Evolutionary conservation across 2,329 filamentous ascomycete genomes (phyloP).

Genomic region (Coniochaeta sp.): DNA sequence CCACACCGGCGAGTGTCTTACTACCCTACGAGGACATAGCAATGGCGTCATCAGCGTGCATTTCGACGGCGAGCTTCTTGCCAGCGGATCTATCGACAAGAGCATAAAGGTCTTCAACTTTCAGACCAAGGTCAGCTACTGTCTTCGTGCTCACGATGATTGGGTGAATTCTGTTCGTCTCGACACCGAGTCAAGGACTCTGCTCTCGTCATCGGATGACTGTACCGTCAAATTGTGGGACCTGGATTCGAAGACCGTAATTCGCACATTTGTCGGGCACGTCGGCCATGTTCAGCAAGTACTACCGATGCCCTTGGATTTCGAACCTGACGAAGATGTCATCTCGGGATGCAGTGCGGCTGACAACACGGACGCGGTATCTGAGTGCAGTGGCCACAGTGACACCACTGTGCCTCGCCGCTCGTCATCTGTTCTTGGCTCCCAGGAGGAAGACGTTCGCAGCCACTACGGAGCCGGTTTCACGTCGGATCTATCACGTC

Average conservation of each 20-base stretch:
- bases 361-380: constrained; percentile 46
- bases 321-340: constrained; percentile 71
- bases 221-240: constrained; percentile 90
- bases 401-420: constrained; percentile 8
- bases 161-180: constrained; percentile 97
- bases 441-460: constrained; percentile 34
- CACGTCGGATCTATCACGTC: constrained; percentile 50
- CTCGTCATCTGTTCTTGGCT: constrained; percentile 3
- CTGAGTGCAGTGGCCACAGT: constrained; percentile 31
- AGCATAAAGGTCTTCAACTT: constrained; percentile 93
- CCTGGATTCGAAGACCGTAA: constrained; percentile 72
- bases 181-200: constrained; percentile 71
- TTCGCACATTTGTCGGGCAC: constrained; percentile 75
- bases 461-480: constrained; percentile 56
- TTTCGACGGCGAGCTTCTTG: constrained; percentile 76
- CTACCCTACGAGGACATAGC: constrained; percentile 70
- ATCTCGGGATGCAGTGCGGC: constrained; percentile 29
- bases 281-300: constrained; percentile 95
- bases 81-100: constrained; percentile 82
- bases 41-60: constrained; percentile 82
- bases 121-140: constrained; percentile 70
- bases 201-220: constrained; percentile 92
- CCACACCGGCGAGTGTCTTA: constrained; percentile 81
- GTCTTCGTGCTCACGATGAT: constrained; percentile 76
- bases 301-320: constrained; percentile 74